Base-by-base conservation (phyloP, 2,329 filamentous ascomycete genomes). In the Calcarisporium arbuscula region DNA sequence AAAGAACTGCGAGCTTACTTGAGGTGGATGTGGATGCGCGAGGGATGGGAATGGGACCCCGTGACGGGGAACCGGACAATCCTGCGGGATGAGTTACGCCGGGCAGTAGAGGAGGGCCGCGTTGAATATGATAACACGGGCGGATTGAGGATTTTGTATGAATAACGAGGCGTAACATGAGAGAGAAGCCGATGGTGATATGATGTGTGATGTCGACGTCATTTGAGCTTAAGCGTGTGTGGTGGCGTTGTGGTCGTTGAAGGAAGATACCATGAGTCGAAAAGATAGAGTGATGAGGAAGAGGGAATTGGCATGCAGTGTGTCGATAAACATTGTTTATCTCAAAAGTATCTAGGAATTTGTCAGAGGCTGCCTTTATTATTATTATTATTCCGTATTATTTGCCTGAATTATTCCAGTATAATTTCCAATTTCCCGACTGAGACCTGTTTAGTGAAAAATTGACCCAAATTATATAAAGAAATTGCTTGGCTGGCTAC, bases 1-100 rank as follows among this genome's bases (percentile, higher is more conserved):
- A 95, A 95, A 60, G 89, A 95, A 57, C 64, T 95, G n/a, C 72
- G 85, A 28, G 87, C 86, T 0, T 95, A 80, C 60, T 59, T 95
- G 50, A 72, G 82, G 25, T 95, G 89, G 88, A 85, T 88, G 77
- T 95, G 89, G 88, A 74, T 92, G 62, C 77, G 80, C 29, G 85
- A 94, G 49, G 86, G 87, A 0, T 90, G 80, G 73, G 68, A 79
- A 26, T 95, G 87, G 86, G 74, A 94, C 61, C 77, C 78, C 2
- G 56, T 64, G 19, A 88, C 82, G 0, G 88, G 86, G 2, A 69
- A 80, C 32, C 72, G 68, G 41, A 62, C 64, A 18, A 58, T 71
- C 18, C 64, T 83, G 8, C 51, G 64, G 3, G 63, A 63, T 18
- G 69, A 73, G 29, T 53, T 83, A 57, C 62, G 70, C 46, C 58